A percentile compares a stretch with the other conserved stretches of the same genome.
These are phyloP conservation scores for Penicillium decumbens DNA, from an alignment of 2,329 filamentous ascomycete species.

Conservation along the genomic window DNA sequence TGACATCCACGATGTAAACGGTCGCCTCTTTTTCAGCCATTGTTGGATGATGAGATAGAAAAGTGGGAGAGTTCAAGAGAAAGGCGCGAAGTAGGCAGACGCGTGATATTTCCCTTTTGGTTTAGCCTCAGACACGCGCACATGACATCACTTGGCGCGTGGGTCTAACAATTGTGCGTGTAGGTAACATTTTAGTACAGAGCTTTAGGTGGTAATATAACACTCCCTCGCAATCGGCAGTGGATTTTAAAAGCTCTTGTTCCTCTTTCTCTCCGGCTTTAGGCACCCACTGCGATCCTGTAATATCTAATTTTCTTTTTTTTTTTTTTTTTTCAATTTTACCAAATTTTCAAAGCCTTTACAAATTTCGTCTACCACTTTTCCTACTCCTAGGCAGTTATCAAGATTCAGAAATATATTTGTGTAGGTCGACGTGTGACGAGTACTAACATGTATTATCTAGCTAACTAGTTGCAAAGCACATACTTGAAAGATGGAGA, in stretches of 20 bases:
- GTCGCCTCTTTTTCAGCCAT: constrained; percentile 95
- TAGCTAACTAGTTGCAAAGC: no score
- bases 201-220: constrained; percentile 9
- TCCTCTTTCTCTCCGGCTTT: constrained; percentile 1
- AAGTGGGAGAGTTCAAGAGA: constrained; percentile 7
- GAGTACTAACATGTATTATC: no score
- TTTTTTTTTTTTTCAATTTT: no score
- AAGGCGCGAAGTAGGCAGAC: constrained; percentile 39
- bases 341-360: no score
- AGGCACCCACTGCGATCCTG: background rate
- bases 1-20: constrained; percentile 86
- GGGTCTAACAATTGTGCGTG: constrained; percentile 9
- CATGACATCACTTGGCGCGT: constrained; percentile 36
- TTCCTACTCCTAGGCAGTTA: no score
- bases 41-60: constrained; percentile 3
- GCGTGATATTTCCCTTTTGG: constrained; percentile 40
- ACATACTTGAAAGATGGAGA: no score
- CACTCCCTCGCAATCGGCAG: background rate
- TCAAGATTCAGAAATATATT: no score
- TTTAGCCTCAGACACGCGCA: constrained; percentile 34
- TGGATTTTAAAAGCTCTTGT: background rate
- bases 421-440: no score
- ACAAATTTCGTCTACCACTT: no score
- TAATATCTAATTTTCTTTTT: no score
- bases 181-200: background rate